phyloP scores from a whole-genome alignment of 441 rosid species.

The Populus hybrid region DNA sequence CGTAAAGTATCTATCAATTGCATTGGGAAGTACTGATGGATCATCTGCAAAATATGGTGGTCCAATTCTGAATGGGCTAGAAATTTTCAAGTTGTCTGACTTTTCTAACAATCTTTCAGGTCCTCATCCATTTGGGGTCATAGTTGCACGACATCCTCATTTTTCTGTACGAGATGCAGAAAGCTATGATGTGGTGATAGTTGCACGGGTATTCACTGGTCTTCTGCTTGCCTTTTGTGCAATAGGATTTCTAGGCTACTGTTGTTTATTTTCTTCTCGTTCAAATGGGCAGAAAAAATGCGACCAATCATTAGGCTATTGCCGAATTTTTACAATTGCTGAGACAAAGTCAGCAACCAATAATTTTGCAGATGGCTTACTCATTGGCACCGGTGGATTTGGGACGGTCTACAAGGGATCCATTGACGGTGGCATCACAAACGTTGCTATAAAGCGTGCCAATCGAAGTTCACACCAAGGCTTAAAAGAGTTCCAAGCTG shows the following conservation, averaged over 20 bases:
- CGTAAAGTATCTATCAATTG: neutral
- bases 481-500: conserved; percentile 54
- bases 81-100: conserved; percentile 30
- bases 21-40: neutral
- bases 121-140: conserved; percentile 16
- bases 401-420: conserved; percentile 33
- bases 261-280: neutral
- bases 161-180: neutral
- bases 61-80: conserved; percentile 32
- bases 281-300: too few relatives aligned
- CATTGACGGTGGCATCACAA: conserved; percentile 12
- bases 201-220: neutral
- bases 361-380: conserved; percentile 15
- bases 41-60: neutral
- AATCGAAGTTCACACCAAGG: conserved; percentile 21
- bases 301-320: neutral
- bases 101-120: conserved; percentile 26
- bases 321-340: conserved; percentile 18
- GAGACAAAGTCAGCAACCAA: conserved; percentile 27
- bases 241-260: neutral
- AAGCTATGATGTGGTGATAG: neutral
- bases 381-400: conserved; percentile 31
- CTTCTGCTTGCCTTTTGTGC: accelerated
- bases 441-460: conserved; percentile 29
- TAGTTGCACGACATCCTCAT: neutral